Base-by-base conservation (phyloP, 1,139 yeast species). In the Zygosaccharomyces pseudobailii region DNA sequence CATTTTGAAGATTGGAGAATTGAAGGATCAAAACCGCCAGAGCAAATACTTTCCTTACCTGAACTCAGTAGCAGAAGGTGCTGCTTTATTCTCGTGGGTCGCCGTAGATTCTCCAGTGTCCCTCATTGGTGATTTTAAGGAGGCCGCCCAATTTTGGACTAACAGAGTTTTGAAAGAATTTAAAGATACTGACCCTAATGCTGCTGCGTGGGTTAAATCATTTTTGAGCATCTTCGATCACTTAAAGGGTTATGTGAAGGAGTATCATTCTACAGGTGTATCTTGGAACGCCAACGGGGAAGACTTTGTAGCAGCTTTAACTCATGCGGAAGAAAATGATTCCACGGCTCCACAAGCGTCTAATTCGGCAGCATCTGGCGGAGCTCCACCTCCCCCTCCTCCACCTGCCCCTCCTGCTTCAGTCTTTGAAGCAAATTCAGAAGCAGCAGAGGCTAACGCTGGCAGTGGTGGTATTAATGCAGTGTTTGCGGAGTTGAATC, bases 81-180 rank as follows among this genome's bases (percentile, higher is more conserved):
- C 87, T 5, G 90, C 96, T 5, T 88, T 87, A 3, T 73, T 90
- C 52, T 95, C 95, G 19, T 94, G 99, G 99, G 78, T 90, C 53
- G 80, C 87, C 21, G 77, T 80, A 13, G 79, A 76, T 3, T 82
- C 90, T 4, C 79, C 82, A 9, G 80, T 82, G 17, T 79, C 88
- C 1, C 79, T 76, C 55, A 78, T 94, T 52, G 79, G 85, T 3
- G 97, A 90, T 56, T 86, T 83, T 70, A 87, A 84, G 63, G 98
- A 94, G 60, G 80, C 95, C 36, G 88, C 96, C 34, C 92, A 85
- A 63, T 94, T 90, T 69, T 94, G 96, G 88, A 80, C 95, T 27
- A 90, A 94, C 69, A 78, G 96, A 59, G 84, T 90, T 36, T 70
- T 89, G 66, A 90, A 89, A 68, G 96, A 88, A 53, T 81, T 71